Evolutionary conservation across 2,329 filamentous ascomycete genomes (phyloP).

Genomic region (Aspergillus persii): DNA sequence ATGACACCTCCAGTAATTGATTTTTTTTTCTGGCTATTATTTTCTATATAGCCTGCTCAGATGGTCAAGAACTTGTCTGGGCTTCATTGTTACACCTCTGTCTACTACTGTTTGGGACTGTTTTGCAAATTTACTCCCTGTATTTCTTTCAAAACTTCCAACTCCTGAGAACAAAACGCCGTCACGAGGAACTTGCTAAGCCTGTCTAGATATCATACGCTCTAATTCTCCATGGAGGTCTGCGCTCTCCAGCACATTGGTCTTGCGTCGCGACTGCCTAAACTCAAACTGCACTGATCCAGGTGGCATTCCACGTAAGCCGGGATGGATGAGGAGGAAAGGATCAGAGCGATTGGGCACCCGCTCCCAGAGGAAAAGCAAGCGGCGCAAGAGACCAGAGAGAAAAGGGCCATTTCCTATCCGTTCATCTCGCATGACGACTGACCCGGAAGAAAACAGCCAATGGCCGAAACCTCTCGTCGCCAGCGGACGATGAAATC

Average conservation of each 20-base stretch:
- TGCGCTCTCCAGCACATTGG: background rate
- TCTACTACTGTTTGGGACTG: background rate
- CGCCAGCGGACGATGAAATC: background rate
- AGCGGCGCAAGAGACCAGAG: background rate
- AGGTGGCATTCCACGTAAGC: conserved; percentile 4
- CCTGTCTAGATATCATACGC: background rate
- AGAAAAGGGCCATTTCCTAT: background rate
- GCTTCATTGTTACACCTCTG: background rate
- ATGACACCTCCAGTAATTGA: background rate
- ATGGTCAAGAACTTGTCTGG: background rate
- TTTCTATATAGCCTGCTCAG: background rate
- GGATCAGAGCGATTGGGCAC: too few relatives aligned
- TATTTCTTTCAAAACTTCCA: background rate
- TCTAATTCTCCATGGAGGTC: background rate
- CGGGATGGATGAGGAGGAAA: background rate
- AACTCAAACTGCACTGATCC: conserved; percentile 2
- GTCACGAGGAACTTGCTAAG: background rate
- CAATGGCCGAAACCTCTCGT: background rate
- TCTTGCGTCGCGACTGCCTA: background rate
- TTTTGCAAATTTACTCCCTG: background rate
- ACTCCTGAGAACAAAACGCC: background rate
- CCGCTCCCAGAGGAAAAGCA: too few relatives aligned
- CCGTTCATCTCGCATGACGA: conserved; percentile 8
- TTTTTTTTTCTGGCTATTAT: background rate
- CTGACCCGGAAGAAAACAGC: background rate